A percentile compares a stretch with the other conserved stretches of the same genome.
phyloP scores from a whole-genome alignment of 2,329 filamentous ascomycete species.

The Aspergillus ruber region DNA sequence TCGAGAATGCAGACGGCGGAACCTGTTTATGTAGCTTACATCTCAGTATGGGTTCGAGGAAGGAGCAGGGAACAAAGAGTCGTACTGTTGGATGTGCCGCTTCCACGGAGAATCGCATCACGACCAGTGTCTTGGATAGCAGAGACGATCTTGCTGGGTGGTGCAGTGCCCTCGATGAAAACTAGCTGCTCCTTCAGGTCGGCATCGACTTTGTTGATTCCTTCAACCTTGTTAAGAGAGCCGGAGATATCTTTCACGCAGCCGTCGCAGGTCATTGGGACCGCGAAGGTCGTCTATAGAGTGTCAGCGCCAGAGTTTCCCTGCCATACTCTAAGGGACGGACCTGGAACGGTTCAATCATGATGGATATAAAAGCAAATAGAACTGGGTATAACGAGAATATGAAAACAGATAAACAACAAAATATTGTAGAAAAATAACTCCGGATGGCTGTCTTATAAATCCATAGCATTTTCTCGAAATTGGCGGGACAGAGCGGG shows the following conservation, averaged over 20 bases:
- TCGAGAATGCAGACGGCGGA: constrained; percentile 85
- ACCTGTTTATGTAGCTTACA: constrained; percentile 13
- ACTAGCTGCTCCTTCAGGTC: constrained; percentile 78
- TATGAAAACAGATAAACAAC: neutral
- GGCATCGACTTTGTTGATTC: constrained; percentile 75
- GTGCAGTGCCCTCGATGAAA: constrained; percentile 76
- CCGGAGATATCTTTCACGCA: constrained; percentile 83
- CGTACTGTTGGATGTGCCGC: constrained; percentile 73
- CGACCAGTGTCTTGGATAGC: constrained; percentile 85
- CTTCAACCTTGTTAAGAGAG: constrained; percentile 67
- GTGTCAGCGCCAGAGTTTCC: constrained; percentile 9
- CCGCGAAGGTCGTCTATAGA: constrained; percentile 79
- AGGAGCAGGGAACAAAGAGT: constrained; percentile 3
- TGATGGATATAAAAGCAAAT: constrained; percentile 14
- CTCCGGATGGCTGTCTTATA: neutral
- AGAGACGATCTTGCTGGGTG: constrained; percentile 81
- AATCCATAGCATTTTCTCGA: neutral
- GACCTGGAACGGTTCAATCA: constrained; percentile 45
- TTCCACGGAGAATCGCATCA: constrained; percentile 89
- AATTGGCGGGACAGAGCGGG: neutral
- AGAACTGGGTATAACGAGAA: constrained; percentile 1
- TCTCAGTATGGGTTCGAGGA: constrained; percentile 1
- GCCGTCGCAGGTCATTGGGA: constrained; percentile 83
- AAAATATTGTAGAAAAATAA: neutral
- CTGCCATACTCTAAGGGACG: constrained; percentile 6